Evolutionary conservation across 345 rosid species (phyloP).

Genomic region (Euphorbia pulcherrima): DNA sequence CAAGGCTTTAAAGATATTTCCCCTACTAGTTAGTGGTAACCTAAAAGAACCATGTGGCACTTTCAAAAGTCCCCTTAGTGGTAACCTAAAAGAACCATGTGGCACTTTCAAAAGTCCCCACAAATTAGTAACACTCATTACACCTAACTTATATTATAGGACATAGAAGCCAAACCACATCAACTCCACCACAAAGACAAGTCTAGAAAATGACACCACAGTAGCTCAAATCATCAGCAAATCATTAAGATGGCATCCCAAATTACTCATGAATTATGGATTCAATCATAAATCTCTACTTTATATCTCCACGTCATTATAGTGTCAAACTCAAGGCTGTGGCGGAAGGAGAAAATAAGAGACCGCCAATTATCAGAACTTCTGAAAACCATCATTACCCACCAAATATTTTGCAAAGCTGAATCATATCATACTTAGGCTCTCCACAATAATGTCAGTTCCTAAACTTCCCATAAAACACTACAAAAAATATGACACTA

Average conservation of each 20-base stretch:
- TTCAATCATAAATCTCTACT: neutral
- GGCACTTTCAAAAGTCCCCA: conserved; percentile 9
- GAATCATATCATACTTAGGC: neutral
- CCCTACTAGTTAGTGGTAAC: conserved; percentile 15
- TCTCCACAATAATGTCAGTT: conserved; percentile 15
- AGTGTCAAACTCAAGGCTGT: neutral
- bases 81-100: conserved; percentile 11
- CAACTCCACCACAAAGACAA: conserved; percentile 8
- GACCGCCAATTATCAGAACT: conserved; percentile 8
- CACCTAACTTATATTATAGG: conserved; percentile 2
- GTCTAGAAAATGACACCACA: neutral
- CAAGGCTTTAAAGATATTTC: conserved; percentile 10
- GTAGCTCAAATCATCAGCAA: conserved; percentile 8
- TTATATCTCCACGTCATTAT: neutral
- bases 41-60: conserved; percentile 5
- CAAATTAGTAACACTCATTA: neutral
- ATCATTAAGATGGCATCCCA: conserved; percentile 7
- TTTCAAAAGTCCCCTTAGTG: too few relatives aligned
- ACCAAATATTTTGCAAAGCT: conserved; percentile 4
- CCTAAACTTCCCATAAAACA: conserved; percentile 18
- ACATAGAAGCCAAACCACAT: conserved; percentile 6
- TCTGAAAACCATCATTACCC: conserved; percentile 18
- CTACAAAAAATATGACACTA: neutral
- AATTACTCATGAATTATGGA: neutral
- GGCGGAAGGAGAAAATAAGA: conserved; percentile 2